Evolutionary conservation across 2,329 filamentous ascomycete genomes (phyloP).

Genomic region (Fusarium clavum): DNA sequence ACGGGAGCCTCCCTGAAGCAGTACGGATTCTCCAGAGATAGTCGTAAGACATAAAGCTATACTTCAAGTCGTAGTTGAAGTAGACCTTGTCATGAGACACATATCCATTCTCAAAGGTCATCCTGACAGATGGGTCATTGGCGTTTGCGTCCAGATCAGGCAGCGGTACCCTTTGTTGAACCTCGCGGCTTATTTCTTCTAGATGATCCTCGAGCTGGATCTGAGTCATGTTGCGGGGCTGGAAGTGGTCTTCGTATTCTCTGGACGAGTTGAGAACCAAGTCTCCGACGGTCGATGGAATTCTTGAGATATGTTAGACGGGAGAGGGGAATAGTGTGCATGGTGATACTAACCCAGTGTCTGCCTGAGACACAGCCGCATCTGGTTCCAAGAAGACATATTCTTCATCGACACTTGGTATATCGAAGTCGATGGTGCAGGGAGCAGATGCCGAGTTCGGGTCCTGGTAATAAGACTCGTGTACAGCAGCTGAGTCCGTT

Average conservation of each 20-base stretch:
- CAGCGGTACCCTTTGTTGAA: background rate
- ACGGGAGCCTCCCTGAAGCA: background rate
- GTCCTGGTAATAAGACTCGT: background rate
- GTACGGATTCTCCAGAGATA: background rate
- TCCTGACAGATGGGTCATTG: background rate
- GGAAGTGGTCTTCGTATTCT: background rate
- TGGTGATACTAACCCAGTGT: background rate
- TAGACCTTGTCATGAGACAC: background rate
- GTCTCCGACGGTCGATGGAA: background rate
- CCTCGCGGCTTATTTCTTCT: background rate
- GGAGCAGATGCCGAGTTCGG: background rate
- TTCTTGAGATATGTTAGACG: background rate
- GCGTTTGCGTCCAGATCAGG: background rate
- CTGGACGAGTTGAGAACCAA: background rate
- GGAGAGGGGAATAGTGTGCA: no score
- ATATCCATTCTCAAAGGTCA: background rate
- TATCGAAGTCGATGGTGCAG: background rate
- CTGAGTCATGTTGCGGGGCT: background rate
- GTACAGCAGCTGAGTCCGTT: background rate
- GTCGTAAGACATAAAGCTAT: background rate
- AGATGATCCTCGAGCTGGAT: background rate
- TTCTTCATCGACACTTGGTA: background rate
- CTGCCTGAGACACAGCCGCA: background rate
- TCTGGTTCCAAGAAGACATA: background rate
- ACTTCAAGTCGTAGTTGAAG: background rate